Evolutionary conservation across 257 asterid species (phyloP).

Genomic region (Fraxinus pennsylvanica): DNA sequence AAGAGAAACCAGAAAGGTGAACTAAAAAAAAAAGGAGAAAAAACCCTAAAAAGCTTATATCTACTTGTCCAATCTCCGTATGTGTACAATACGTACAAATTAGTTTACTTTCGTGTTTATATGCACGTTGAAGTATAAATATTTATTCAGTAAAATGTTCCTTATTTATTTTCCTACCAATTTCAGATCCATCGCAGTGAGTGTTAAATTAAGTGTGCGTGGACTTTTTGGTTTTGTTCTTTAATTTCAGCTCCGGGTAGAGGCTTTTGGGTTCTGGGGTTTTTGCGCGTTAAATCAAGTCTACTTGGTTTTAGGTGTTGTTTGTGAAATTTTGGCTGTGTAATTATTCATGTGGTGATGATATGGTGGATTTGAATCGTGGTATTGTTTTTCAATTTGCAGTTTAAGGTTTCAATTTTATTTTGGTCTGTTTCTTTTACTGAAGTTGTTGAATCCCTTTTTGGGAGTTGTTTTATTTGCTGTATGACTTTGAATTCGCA

Average conservation of each 20-base stretch:
- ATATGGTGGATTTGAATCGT: slow-evolving; percentile 29
- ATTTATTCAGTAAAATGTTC: not conserved
- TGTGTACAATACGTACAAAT: not conserved
- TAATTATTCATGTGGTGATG: slow-evolving; percentile 24
- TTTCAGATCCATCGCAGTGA: slow-evolving; percentile 55
- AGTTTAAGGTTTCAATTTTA: slow-evolving; percentile 10
- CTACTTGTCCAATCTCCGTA: slow-evolving; percentile 31
- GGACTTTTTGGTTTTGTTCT: slow-evolving; percentile 26
- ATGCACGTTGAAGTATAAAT: slow-evolving; percentile 11
- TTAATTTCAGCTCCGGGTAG: slow-evolving; percentile 18
- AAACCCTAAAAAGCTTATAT: slow-evolving; percentile 28
- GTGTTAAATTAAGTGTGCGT: slow-evolving; percentile 25
- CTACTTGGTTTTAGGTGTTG: slow-evolving; percentile 13
- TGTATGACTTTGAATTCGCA: not conserved
- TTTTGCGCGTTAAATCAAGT: slow-evolving; percentile 30
- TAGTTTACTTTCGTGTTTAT: slow-evolving; percentile 17
- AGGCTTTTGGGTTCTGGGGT: slow-evolving; percentile 10
- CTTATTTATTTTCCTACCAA: slow-evolving; percentile 18
- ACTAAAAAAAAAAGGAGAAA: slow-evolving; percentile 24
- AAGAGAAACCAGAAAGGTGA: slow-evolving; percentile 20
- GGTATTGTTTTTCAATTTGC: slow-evolving; percentile 1
- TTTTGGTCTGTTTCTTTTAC: not conserved
- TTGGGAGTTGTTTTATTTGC: slow-evolving; percentile 16
- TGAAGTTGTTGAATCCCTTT: slow-evolving; percentile 21
- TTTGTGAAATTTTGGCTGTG: not conserved